Evolutionary conservation across 805 yeast genomes (phyloP), one percentile per base, ranked within the genome.

Genomic region (Kodamaea jinghongensis): DNA sequence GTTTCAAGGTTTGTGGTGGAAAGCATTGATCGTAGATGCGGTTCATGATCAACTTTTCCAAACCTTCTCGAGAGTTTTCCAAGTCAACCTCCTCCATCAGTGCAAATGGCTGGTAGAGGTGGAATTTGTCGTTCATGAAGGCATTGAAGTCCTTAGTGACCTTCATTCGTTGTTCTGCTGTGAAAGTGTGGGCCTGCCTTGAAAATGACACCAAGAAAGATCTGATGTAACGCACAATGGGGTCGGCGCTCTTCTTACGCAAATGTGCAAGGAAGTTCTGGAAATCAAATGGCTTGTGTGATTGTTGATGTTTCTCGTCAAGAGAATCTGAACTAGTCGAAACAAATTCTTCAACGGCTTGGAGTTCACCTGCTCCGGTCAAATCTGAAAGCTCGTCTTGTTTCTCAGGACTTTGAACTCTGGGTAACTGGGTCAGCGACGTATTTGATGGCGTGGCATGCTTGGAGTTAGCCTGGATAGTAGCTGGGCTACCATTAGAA

Each of bases 1-100:
- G 49, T 36, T 55, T 65, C 2, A 75, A 64, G n/a, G 78, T 73
- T 31, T 71, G 76, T 0, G 98, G 97, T 0, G 97, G 80, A 55
- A 85, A 95, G 22, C 91, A 83, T 39, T 76, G 78, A 1, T 71
- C 70, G 58, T 88, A 90, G 2, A 95, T 61, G 47, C 96, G 73
- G 41, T 91, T 90, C 95, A 90, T 87, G 7, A 95, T 73, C 31
- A 93, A 71, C 59, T 93, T 93, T 60, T 93, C 99, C 51, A 93
- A 71, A 0, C 99, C 99, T 51, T 89, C 97, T 48, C 81, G 67
- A 2, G 95, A 82, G 54, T 90, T 88, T 28, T 73, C 79, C 36
- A 86, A 63, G 14, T 70, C 69, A 2, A 71, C 75, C 12, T 78
- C 79, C 31, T 61, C 67, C 67, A 87, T 73, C 2, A 76, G 65